Conservation (phyloP, 257 asterid species). For the Solanum pimpinellifolium region DNA sequence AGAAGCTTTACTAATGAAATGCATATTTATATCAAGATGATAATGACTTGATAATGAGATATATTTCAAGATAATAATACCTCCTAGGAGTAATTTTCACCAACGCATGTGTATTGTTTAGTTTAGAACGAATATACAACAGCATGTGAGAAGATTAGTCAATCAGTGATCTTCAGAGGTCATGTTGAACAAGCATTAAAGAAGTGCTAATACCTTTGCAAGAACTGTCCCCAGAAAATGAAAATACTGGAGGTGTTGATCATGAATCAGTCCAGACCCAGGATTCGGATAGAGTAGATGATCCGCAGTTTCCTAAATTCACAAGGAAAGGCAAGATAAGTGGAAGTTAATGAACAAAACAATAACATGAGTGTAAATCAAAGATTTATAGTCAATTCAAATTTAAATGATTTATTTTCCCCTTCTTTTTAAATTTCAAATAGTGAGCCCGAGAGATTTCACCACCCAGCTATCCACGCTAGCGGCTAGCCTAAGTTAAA, state of each 20-base stretch:
- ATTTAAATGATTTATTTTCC: neutral
- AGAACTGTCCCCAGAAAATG: conserved; percentile 92
- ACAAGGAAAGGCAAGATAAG: conserved; percentile 7
- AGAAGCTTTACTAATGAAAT: neutral
- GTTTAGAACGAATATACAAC: neutral
- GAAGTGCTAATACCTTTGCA: conserved; percentile 62
- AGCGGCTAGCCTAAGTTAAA: neutral
- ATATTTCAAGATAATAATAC: neutral
- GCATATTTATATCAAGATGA: neutral
- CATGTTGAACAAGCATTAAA: neutral
- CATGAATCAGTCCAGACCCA: conserved; percentile 86
- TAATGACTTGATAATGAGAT: neutral
- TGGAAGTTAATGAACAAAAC: neutral
- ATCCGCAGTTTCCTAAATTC: conserved; percentile 78
- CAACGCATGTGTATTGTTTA: neutral
- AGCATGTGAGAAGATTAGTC: neutral
- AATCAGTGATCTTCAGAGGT: neutral
- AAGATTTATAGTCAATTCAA: neutral
- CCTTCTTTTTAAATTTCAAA: neutral
- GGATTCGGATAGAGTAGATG: conserved; percentile 98
- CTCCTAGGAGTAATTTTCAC: neutral
- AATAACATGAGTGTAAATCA: neutral
- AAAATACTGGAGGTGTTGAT: conserved; percentile 83
- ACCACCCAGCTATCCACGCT: neutral
- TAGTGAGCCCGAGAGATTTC: neutral